These are phyloP conservation scores for Anastatica hierochuntica DNA, from an alignment of 345 rosid species.

Conservation along the genomic window DNA sequence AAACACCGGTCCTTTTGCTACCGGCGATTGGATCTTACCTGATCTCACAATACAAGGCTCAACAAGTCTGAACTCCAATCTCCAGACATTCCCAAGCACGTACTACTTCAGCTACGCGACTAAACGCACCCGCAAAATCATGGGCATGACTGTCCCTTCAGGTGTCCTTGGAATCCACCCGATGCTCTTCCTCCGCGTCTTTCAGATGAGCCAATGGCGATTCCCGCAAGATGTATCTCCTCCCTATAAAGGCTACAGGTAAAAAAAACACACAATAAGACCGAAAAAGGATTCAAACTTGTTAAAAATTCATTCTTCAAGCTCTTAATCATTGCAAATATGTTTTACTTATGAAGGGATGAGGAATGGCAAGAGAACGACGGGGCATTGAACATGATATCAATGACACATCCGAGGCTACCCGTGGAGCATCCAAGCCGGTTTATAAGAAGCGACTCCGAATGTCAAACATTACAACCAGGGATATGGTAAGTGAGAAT, in stretches of 20 bases:
- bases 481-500: constrained; percentile 98
- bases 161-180: constrained; percentile 80
- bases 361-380: constrained; percentile 97
- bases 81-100: constrained; percentile 67
- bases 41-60: constrained; percentile 97
- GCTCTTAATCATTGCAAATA: no score
- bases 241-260: constrained; percentile 98
- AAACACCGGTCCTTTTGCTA: constrained; percentile 74
- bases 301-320: no score
- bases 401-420: constrained; percentile 88
- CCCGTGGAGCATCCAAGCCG: constrained; percentile 69
- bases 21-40: constrained; percentile 94
- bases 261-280: no score
- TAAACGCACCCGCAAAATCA: constrained; percentile 60
- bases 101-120: constrained; percentile 95
- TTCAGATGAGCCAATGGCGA: constrained; percentile 88
- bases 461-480: constrained; percentile 58
- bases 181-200: constrained; percentile 66
- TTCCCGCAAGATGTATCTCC: constrained; percentile 56
- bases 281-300: no score
- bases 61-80: constrained; percentile 42
- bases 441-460: constrained; percentile 44
- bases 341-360: no score
- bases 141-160: constrained; percentile 76
- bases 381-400: constrained; percentile 89